phyloP scores from a whole-genome alignment of 2,329 filamentous ascomycete genomes.

The Trichoderma pleuroti region DNA sequence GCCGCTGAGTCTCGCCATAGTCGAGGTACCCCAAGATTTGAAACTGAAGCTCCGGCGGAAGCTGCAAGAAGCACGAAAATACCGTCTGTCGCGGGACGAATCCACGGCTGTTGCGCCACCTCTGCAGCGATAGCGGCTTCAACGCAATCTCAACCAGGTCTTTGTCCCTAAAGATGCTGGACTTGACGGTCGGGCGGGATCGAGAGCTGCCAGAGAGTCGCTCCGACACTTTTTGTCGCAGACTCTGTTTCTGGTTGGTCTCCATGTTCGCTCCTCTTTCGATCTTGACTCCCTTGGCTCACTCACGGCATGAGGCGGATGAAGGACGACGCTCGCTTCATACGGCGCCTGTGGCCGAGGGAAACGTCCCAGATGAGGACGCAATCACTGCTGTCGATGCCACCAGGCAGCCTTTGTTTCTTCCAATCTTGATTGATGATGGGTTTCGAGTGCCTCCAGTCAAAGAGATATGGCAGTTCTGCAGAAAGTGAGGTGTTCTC shows the following conservation, averaged over 20 bases:
- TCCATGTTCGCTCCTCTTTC: background rate
- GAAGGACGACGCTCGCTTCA: background rate
- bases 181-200: background rate
- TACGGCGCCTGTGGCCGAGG: background rate
- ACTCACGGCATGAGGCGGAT: background rate
- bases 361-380: background rate
- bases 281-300: background rate
- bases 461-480: no score
- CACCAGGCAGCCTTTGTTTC: background rate
- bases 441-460: background rate
- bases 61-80: constrained; percentile 28
- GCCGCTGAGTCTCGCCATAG: constrained; percentile 42
- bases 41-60: constrained; percentile 43
- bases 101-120: background rate
- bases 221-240: background rate
- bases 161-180: background rate
- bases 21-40: constrained; percentile 39
- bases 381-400: background rate
- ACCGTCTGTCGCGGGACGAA: constrained; percentile 1
- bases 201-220: background rate
- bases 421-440: background rate
- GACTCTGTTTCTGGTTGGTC: background rate
- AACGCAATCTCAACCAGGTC: background rate
- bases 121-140: background rate
- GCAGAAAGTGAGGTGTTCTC: no score